Percentiles rank a stretch among this genome's conserved stretches.
Evolutionary conservation across 2,329 filamentous ascomycete genomes (phyloP).

Genomic region (Emergomyces africanus): DNA sequence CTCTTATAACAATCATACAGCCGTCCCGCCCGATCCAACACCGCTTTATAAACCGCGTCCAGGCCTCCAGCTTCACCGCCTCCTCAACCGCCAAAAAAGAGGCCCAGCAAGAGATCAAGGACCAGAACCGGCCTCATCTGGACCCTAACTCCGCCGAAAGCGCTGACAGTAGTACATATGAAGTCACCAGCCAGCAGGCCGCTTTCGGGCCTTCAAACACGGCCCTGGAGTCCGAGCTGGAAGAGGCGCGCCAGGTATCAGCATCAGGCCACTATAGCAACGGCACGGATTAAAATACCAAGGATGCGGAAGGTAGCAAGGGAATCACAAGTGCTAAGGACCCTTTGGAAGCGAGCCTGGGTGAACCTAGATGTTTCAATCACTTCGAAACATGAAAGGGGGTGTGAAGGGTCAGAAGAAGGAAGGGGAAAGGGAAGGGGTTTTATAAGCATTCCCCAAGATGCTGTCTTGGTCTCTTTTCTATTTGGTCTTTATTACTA

Average conservation of each 20-base stretch:
- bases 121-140: neutral
- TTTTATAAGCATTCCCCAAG: neutral
- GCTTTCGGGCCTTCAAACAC: neutral
- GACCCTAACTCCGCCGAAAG: neutral
- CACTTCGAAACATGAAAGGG: neutral
- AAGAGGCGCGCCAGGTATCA: neutral
- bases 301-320: neutral
- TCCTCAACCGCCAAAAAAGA: neutral
- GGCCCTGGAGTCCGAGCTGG: neutral
- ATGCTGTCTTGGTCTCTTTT: neutral
- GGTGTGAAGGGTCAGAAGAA: neutral
- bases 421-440: neutral
- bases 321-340: neutral
- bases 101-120: neutral
- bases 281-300: neutral
- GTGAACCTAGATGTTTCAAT: neutral
- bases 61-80: neutral
- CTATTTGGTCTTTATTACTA: neutral
- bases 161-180: neutral
- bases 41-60: neutral
- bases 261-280: neutral
- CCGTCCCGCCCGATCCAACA: neutral
- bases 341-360: conserved; percentile 1
- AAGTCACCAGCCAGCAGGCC: neutral
- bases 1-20: neutral